Conservation (phyloP, 805 yeast species). For the Ascoidea rubescens region DNA sequence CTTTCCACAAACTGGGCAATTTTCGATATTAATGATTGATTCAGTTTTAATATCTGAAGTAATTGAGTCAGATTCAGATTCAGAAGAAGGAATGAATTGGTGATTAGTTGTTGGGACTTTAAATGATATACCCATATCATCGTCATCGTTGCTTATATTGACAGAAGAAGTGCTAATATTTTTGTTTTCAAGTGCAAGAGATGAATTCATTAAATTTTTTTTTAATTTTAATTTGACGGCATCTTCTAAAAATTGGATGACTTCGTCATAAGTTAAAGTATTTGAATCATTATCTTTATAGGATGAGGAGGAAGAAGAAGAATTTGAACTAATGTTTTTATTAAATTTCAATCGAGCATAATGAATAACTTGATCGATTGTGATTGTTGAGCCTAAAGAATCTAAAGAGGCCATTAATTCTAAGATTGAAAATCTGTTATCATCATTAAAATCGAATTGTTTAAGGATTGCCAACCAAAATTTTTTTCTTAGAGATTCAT, state of each 20-base stretch:
- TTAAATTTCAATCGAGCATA: not conserved
- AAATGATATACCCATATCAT: not conserved
- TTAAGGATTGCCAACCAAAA: conserved; percentile 57
- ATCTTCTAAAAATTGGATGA: conserved; percentile 33
- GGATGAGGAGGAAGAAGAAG: conserved; percentile 16
- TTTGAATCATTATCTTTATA: conserved; percentile 21
- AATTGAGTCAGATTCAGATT: not conserved
- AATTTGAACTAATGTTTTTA: not conserved
- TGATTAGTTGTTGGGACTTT: not conserved
- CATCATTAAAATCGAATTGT: conserved; percentile 33
- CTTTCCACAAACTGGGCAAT: conserved; percentile 71
- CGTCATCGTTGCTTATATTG: not conserved
- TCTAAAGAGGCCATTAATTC: conserved; percentile 57
- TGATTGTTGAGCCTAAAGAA: conserved; percentile 37
- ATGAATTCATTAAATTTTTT: conserved; percentile 5
- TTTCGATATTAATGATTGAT: conserved; percentile 43
- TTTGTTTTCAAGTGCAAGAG: not conserved
- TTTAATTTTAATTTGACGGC: conserved; percentile 11
- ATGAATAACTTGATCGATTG: conserved; percentile 11
- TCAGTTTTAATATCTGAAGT: conserved; percentile 11
- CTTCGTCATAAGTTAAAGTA: conserved; percentile 37
- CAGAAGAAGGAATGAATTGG: not conserved
- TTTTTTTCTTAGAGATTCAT: conserved; percentile 44
- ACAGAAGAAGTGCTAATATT: not conserved
- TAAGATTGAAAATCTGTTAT: conserved; percentile 32